These are phyloP conservation scores for Eutrema salsugineum DNA, from an alignment of 441 rosid genomes.

Conservation along the genomic window DNA sequence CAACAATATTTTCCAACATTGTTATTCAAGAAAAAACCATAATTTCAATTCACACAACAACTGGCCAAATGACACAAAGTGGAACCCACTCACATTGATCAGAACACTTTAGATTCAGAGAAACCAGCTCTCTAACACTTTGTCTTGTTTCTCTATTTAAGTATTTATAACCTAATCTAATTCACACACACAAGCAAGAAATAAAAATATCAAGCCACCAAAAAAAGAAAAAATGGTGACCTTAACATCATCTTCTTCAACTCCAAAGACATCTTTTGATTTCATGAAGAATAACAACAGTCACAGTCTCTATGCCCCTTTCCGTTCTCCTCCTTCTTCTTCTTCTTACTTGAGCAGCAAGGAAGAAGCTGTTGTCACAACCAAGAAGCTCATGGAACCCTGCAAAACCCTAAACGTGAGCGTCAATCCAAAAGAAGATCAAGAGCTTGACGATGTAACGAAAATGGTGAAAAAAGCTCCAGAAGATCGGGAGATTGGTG, in stretches of 20 bases:
- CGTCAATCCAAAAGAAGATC: conserved; percentile 19
- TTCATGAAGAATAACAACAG: conserved; percentile 24
- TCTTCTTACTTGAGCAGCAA: conserved; percentile 36
- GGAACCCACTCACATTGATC: conserved; percentile 26
- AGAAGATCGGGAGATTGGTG: conserved; percentile 71
- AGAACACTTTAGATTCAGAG: conserved; percentile 11
- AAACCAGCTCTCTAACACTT: conserved; percentile 22
- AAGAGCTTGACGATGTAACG: conserved; percentile 28
- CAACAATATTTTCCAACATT: not conserved
- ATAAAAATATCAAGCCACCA: not conserved
- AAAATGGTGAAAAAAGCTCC: conserved; percentile 27
- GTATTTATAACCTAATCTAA: conserved; percentile 23
- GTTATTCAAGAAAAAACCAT: not conserved
- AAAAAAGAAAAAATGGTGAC: conserved; percentile 27
- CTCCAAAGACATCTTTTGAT: conserved; percentile 27
- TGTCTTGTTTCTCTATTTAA: conserved; percentile 19
- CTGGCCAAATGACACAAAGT: conserved; percentile 22
- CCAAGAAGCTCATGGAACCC: conserved; percentile 36
- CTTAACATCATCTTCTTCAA: conserved; percentile 34
- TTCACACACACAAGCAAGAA: conserved; percentile 5
- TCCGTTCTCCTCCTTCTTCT: conserved; percentile 37
- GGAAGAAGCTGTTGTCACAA: conserved; percentile 35
- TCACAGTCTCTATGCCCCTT: conserved; percentile 25
- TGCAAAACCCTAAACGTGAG: conserved; percentile 14
- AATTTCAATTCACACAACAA: conserved; percentile 15